Evolutionary conservation across 2,329 filamentous ascomycete genomes (phyloP), one percentile per base, ranked within the genome.

Genomic region (Exophiala spinifera): DNA sequence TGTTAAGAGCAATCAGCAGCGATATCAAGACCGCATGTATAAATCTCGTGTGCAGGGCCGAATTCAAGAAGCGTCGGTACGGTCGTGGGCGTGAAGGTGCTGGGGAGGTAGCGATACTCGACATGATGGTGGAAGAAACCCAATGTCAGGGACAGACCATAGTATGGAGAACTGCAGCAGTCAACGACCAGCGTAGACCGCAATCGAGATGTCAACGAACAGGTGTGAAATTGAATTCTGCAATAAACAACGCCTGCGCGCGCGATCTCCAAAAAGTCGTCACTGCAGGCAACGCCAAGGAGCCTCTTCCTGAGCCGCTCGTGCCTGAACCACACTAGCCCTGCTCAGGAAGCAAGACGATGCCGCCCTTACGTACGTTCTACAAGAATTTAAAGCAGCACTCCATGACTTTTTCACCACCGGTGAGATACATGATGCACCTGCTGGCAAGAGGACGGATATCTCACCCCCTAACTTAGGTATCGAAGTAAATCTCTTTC

Each of bases 1-100:
- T 82, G 34, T 82, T 51, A 69, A 94, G 95, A 67, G 89, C 89
- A 52, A 90, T 76, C 45, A 79, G 73, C 8, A 94, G 74, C 13
- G 91, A 77, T 59, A 89, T 75, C 13, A 82, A 79, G 45, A 87
- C 87, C 11, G 89, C 90, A 60, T 85, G 85, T 46, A 87, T 86
- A 73, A 96, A 97, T 65, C 91, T 84, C 65, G 88, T 81, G 72
- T 97, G 92, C 61, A 96, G 77, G 49, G 88, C 86, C 46, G 92
- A 91, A 58, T 92, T 95, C 63, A 96, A 76, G 71, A 95, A 95
- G 75, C 96, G 89, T 77, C 90, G 87, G 74, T 96, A 95, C 37
- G 72, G 73, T 62, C 74, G 69, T 57, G 70, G 61, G 33, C 48
- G 46, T 10, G 56, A 49, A 11, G 17, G 49, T 13, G 53, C 21